Base-by-base conservation (phyloP, 2,329 filamentous ascomycete species). In the Bipolaris zeicola region DNA sequence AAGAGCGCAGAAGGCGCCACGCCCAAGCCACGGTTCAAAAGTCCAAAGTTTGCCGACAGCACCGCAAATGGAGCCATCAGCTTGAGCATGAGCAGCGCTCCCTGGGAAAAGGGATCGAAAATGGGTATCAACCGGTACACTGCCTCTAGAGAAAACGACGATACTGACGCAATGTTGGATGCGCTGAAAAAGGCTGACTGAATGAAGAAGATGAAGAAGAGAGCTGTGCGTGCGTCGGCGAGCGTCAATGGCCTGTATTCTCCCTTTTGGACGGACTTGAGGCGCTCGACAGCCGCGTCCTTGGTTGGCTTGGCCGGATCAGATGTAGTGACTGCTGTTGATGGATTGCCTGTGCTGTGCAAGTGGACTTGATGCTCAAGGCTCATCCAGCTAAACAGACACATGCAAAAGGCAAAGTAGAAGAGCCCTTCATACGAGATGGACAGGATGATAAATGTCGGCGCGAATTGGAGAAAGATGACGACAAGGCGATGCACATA, bases 341-440 rank as follows among this genome's bases (percentile, higher is more conserved):
- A 42, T 41, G 60, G 65, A 26, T 53, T 49, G 4, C 50, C 43
- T 2, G 51, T 54, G 14, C 48, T 60, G 72, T 77, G 67, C 76
- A 82, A 16, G 69, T 89, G 87, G 46, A 94, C 85, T 52, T 86
- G 87, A 72, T 96, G 90, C 75, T 99, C 95, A 1, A 99, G 83
- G n/a, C 88, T 87, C 33, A 97, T 91, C 95, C 95, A 99, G 52
- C 88, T 87, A 49, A 96, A 82, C 5, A 99, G 80, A 20, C 89
- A 90, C 51, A 89, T 80, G 70, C 88, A 92, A 77, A 97, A 99
- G 10, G 89, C 87, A 57, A 97, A 86, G 77, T 98, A 99, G 76
- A 99, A 99, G 2, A 99, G 83, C 0, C 94, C 94, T 76, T 99
- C 95, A 78, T 96, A 99, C 0, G 94, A 97, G 66, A 98, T 97